phyloP scores from a whole-genome alignment of 192 early-diverging fungal species.

The Pecoramyces ruminantium region DNA sequence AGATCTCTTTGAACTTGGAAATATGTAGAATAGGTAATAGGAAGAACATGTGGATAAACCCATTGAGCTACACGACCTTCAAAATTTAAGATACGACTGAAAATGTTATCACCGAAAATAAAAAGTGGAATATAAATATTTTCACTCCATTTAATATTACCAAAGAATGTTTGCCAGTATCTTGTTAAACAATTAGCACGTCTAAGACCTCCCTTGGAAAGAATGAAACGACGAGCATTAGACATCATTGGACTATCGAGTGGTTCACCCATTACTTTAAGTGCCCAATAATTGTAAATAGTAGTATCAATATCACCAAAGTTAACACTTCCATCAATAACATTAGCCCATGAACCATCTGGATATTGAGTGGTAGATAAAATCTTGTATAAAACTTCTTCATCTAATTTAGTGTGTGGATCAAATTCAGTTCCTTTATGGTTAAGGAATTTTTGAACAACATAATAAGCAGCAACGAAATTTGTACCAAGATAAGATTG shows the following conservation, averaged over 20 bases:
- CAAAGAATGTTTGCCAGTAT: background rate
- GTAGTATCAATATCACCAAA: background rate
- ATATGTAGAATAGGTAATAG: background rate
- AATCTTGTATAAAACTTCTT: background rate
- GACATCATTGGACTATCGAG: background rate
- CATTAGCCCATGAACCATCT: background rate
- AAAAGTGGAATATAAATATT: background rate
- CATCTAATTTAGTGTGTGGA: background rate
- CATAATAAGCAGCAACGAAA: background rate
- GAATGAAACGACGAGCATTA: background rate
- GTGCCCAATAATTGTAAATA: background rate
- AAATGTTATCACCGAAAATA: background rate
- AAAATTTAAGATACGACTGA: background rate
- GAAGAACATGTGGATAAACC: background rate
- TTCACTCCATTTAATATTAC: background rate
- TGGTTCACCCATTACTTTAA: background rate
- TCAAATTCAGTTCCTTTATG: background rate
- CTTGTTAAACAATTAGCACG: background rate
- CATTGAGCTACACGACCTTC: background rate
- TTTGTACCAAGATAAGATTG: background rate
- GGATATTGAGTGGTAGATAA: background rate
- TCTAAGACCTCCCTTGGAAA: background rate
- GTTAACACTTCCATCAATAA: background rate
- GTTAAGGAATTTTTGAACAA: background rate
- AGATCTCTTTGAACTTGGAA: background rate